These are phyloP conservation scores for Aspergillus biplanus DNA, from an alignment of 495 filamentous ascomycete genomes.

Conservation along the genomic window DNA sequence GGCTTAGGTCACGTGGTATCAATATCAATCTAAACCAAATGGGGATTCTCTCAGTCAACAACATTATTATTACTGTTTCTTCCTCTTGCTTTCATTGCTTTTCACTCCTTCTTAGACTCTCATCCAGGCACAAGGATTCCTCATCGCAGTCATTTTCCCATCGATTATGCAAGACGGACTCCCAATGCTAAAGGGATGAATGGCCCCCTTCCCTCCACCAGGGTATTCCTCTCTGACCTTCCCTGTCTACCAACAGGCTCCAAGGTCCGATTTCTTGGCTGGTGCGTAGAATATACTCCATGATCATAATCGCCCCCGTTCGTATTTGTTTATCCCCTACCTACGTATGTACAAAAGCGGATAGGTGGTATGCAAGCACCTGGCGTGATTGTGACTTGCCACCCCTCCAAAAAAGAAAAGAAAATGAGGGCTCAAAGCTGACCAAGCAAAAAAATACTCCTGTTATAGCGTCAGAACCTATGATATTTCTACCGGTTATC, in stretches of 20 bases:
- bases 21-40: background rate
- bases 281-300: conserved; percentile 58
- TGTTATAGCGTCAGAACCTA: conserved; percentile 65
- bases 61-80: background rate
- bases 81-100: background rate
- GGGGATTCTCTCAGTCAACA: background rate
- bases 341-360: background rate
- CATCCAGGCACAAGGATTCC: background rate
- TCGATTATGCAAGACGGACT: background rate
- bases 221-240: conserved; percentile 70
- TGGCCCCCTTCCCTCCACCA: conserved; percentile 62
- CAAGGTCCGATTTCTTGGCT: conserved; percentile 91
- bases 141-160: too few species aligned
- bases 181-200: conserved; percentile 24
- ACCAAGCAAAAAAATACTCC: background rate
- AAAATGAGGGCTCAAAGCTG: background rate
- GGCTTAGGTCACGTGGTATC: conserved; percentile 40
- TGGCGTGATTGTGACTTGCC: too few species aligned
- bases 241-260: conserved; percentile 55
- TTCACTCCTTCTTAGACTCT: background rate
- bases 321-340: background rate
- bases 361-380: background rate
- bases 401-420: background rate
- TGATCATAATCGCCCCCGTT: background rate
- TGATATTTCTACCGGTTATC: conserved; percentile 55